phyloP scores from a whole-genome alignment of 202 grass and related monocot species.

The Bolboschoenoplectus hybrid region DNA sequence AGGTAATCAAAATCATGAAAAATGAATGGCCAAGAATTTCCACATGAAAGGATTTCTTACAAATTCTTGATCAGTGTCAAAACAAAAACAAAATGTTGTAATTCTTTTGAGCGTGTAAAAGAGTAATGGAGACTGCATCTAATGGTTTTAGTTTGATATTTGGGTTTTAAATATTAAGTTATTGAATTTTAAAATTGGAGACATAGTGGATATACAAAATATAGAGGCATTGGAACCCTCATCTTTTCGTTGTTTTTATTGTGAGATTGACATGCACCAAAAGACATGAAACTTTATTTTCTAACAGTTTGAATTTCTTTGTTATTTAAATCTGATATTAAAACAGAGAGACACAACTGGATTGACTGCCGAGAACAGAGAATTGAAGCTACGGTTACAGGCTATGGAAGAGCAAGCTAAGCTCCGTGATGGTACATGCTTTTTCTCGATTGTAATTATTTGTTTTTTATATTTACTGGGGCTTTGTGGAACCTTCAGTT shows the following conservation, averaged over 20 bases:
- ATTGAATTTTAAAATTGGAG: neutral
- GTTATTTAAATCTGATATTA: constrained; percentile 41
- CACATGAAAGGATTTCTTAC: neutral
- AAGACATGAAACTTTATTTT: constrained; percentile 20
- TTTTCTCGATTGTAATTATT: constrained; percentile 15
- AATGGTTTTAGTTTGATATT: neutral
- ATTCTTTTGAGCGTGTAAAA: neutral
- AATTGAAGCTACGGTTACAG: constrained; percentile 85
- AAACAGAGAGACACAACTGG: constrained; percentile 85
- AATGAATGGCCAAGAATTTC: neutral
- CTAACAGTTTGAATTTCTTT: neutral
- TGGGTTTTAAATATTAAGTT: neutral
- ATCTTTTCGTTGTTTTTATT: neutral
- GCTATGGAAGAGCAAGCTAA: constrained; percentile 97
- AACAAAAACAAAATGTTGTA: neutral
- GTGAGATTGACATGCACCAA: neutral
- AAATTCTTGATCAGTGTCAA: neutral
- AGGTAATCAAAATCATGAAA: neutral
- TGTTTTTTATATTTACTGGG: constrained; percentile 15
- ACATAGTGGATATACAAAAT: neutral
- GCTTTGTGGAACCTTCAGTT: neutral
- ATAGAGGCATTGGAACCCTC: neutral
- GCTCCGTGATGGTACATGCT: constrained; percentile 79
- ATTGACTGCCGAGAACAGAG: constrained; percentile 92
- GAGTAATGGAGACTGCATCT: neutral